Evolutionary conservation across 768 basidiomycete genomes (phyloP), one percentile per base, ranked within the genome.

Genomic region (Suillus brevipes): DNA sequence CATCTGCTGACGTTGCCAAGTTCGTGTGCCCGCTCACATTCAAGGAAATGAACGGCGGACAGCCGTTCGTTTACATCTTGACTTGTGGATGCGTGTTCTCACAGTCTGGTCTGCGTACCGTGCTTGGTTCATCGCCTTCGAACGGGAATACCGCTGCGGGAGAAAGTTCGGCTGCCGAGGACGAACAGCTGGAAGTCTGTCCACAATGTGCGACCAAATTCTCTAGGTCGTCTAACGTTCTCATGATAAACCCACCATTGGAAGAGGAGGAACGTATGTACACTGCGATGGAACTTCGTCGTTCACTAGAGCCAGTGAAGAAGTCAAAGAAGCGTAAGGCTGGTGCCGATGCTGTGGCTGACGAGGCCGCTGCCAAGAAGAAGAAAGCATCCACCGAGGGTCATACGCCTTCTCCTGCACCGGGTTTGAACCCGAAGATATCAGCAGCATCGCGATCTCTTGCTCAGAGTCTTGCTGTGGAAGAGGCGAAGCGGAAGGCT

Each of bases 1-100:
- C 83, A 14, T 71, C 80, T 14, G 74, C 73, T n/a, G 87, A 84
- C 61, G 82, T 74, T 2, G 82, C 91, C 2, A 85, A 84, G 61
- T 99, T 95, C 71, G 87, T 95, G 63, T 99, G 97, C 79, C 94
- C 97, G 0, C 83, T 99, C 60, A 94, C 90, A 2, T 79, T 93
- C 67, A 94, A 94, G 75, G 97, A 97, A 78, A 98, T 98, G 95
- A 95, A 94, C 69, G 97, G 97, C 16, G 74, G 77, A 4, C 85
- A 91, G 61, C 94, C 95, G 0, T 99, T 99, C 75, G 88, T 95
- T 61, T 97, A 95, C 73, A 77, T 98, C 69, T 81, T 84, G 16
- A 79, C 89, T 0, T 99, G 97, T 71, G 95, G 95, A 18, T 96
- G 94, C 74, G 94, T 95, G 38, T 94, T 98, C 78, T 90, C 94